Percentiles rank a stretch among this genome's conserved stretches.
phyloP scores from a whole-genome alignment of 352 stramenopile species.

The Phytophthora quininea region DNA sequence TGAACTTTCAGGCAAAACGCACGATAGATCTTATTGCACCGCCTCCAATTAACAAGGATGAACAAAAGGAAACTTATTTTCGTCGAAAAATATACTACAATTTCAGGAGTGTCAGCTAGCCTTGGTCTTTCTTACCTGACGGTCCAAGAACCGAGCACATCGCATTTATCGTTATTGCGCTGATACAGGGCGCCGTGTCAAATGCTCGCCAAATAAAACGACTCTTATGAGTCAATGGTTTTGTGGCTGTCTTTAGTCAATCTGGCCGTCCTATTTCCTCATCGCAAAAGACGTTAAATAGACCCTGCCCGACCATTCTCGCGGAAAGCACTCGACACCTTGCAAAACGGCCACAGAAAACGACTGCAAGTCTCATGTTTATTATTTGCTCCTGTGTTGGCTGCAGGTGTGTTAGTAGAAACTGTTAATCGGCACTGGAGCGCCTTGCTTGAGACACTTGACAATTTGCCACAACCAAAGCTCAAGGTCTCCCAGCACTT shows the following conservation, averaged over 20 bases:
- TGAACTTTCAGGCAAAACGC: too few species aligned
- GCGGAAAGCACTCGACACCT: too few species aligned
- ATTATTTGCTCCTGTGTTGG: neutral
- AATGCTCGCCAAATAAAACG: neutral
- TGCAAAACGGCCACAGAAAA: too few species aligned
- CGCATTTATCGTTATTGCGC: neutral
- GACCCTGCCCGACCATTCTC: neutral
- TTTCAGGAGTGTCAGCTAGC: too few species aligned
- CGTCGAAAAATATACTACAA: too few species aligned
- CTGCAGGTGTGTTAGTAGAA: neutral
- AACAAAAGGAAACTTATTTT: too few species aligned
- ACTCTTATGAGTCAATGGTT: too few species aligned
- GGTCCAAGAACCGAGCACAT: neutral
- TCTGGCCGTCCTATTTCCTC: neutral
- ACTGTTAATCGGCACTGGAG: neutral
- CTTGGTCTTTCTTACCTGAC: too few species aligned
- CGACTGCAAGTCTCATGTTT: neutral
- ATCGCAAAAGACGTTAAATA: neutral
- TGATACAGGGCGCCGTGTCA: neutral
- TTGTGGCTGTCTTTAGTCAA: too few species aligned
- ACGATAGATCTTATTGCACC: too few species aligned
- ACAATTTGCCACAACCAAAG: neutral
- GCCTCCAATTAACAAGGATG: too few species aligned
- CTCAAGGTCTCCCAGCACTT: neutral
- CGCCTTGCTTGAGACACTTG: neutral